Base-by-base conservation (phyloP, 176 grass and related monocot species). In the Carex kokanica region DNA sequence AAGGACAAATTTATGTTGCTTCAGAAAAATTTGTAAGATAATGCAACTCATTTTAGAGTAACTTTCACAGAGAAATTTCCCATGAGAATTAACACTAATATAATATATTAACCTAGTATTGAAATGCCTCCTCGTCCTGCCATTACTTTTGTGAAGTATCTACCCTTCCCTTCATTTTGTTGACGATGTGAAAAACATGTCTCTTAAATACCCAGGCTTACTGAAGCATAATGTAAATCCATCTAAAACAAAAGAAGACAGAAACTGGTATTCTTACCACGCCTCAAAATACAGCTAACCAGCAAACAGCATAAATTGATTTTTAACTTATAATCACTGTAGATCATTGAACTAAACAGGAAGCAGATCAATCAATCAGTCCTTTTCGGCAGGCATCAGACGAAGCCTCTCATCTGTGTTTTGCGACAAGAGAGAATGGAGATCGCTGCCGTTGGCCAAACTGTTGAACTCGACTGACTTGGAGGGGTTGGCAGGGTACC, bases 401-500 rank as follows among this genome's bases (percentile, higher is more conserved):
- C 75, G 43, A 43, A 81, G 86, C 80, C 86, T 90, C 55, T 95
- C 91, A 1, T 90, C 86, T 2, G 57, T 20, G 69, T 89, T 87
- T 84, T 93, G 90, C 0, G 87, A 84, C 15, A 98, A 45, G 51
- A 98, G 95, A 8, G 92, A 88, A 29, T 94, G 92, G 34, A 98
- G 80, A 74, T 95, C 95, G 80, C 96, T 95, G 60, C 96, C 96
- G 82, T 95, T 95, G 13, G 93, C 91, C 86, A 95, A 74, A 87
- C 93, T 95, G 88, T 95, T 95, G 83, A 99, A 95, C 81, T 93
- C 96, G 1, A 95, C 93, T 49, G 93, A 99, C 78, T 91, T 95
- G 41, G 96, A 99, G 6, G 96, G 93, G 16, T 88, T 24, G 0
- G 97, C 91, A 23, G 91, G 93, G 72, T 96, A 92, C 23, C 91